These are phyloP conservation scores for Penicillium palitans DNA, from an alignment of 2,329 filamentous ascomycete genomes.

Conservation along the genomic window DNA sequence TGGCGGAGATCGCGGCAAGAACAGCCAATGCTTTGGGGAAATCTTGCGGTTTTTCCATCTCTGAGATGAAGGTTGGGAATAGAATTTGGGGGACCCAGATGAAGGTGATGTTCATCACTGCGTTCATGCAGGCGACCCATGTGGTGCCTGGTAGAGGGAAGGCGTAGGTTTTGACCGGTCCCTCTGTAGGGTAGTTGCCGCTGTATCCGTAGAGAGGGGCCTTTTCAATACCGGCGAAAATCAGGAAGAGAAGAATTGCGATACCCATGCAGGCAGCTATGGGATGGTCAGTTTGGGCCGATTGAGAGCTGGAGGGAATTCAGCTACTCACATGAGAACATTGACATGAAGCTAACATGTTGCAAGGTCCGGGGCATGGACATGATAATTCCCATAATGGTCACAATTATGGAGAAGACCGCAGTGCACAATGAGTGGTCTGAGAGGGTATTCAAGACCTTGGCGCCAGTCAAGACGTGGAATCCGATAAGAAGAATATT, in stretches of 20 bases:
- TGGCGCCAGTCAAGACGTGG: conserved; percentile 53
- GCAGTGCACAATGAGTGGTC: conserved; percentile 53
- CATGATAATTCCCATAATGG: conserved; percentile 50
- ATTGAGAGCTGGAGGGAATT: too few relatives aligned
- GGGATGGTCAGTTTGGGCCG: neutral
- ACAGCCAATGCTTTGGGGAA: conserved; percentile 54
- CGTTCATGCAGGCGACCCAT: conserved; percentile 52
- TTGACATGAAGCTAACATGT: conserved; percentile 54
- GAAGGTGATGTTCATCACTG: conserved; percentile 54
- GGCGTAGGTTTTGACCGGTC: conserved; percentile 49
- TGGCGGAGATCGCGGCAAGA: conserved; percentile 45
- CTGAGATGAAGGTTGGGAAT: conserved; percentile 54
- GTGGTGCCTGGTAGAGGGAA: conserved; percentile 50
- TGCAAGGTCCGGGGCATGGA: conserved; percentile 48
- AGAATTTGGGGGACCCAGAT: conserved; percentile 55
- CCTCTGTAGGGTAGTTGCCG: conserved; percentile 48
- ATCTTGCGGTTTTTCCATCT: conserved; percentile 53
- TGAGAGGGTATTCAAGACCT: conserved; percentile 51
- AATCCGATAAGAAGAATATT: conserved; percentile 55
- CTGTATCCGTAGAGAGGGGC: conserved; percentile 49
- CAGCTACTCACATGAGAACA: conserved; percentile 42
- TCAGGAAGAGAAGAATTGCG: conserved; percentile 52
- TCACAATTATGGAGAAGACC: conserved; percentile 50
- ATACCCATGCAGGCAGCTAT: conserved; percentile 50
- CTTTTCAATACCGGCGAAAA: conserved; percentile 51